These are phyloP conservation scores for Vitis riparia DNA, from an alignment of 164 flowering plant species.

Conservation along the genomic window DNA sequence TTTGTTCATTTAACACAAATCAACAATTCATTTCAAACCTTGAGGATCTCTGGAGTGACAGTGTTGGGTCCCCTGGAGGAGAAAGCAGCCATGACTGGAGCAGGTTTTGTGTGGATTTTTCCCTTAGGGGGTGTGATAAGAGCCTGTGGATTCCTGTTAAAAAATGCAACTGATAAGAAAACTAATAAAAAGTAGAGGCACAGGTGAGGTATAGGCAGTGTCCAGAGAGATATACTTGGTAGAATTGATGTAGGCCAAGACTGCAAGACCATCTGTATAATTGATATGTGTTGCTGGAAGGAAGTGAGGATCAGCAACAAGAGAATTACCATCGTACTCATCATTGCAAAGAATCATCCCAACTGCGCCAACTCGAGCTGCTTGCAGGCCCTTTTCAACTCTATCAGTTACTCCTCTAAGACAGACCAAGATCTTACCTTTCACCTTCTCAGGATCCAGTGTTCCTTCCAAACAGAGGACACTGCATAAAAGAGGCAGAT, in stretches of 20 bases:
- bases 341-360: constrained; percentile 62
- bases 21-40: constrained; percentile 20
- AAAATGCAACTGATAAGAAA: neutral
- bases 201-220: neutral
- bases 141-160: constrained; percentile 28
- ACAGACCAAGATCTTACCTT: constrained; percentile 64
- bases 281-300: constrained; percentile 53
- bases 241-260: constrained; percentile 49
- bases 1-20: no score
- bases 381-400: constrained; percentile 44
- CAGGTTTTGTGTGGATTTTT: constrained; percentile 24
- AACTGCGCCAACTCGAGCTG: constrained; percentile 46
- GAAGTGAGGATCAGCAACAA: constrained; percentile 43
- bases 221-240: constrained; percentile 29
- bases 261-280: constrained; percentile 32
- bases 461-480: constrained; percentile 34
- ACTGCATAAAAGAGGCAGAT: constrained; percentile 10
- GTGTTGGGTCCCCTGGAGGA: constrained; percentile 51
- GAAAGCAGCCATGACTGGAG: constrained; percentile 52
- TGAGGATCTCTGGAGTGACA: constrained; percentile 42
- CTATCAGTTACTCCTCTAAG: constrained; percentile 42
- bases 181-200: neutral
- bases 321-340: constrained; percentile 26
- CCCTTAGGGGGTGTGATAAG: constrained; percentile 18
- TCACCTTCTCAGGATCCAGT: constrained; percentile 49